Percentiles rank a stretch among this genome's conserved stretches.
phyloP scores from a whole-genome alignment of 2,329 filamentous ascomycete species.

The Neopestalotiopsis clavispora region DNA sequence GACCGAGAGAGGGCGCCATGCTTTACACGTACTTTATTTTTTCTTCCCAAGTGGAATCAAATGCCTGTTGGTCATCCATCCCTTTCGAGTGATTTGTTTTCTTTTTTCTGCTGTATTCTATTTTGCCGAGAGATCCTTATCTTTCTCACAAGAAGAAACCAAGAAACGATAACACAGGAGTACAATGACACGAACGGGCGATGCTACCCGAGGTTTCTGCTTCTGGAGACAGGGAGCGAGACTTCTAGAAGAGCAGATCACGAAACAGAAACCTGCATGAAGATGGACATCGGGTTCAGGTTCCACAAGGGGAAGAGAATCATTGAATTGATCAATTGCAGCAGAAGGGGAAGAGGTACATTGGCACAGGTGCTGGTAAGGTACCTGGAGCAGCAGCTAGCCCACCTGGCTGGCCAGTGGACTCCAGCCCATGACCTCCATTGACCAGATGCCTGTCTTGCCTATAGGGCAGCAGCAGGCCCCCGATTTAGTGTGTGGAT shows the following conservation, averaged over 20 bases:
- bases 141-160: not conserved
- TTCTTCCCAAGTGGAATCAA: not conserved
- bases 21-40: not conserved
- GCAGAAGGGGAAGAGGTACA: not conserved
- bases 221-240: not conserved
- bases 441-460: not conserved
- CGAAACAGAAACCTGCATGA: constrained; percentile 8
- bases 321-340: not conserved
- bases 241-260: constrained; percentile 6
- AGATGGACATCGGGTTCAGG: not conserved
- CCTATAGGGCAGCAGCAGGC: not conserved
- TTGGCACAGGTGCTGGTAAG: not conserved
- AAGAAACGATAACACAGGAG: not conserved
- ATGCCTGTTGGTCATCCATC: not conserved
- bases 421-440: not conserved
- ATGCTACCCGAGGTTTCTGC: not conserved
- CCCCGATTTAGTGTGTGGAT: constrained; percentile 6
- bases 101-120: not conserved
- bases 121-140: not conserved
- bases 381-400: not conserved
- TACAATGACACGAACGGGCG: not conserved
- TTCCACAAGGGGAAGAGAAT: not conserved
- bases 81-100: not conserved
- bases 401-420: not conserved
- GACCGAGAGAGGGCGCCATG: constrained; percentile 1